Base-by-base conservation (phyloP, 116 monocot genomes). In the Cymodocea nodosa region DNA sequence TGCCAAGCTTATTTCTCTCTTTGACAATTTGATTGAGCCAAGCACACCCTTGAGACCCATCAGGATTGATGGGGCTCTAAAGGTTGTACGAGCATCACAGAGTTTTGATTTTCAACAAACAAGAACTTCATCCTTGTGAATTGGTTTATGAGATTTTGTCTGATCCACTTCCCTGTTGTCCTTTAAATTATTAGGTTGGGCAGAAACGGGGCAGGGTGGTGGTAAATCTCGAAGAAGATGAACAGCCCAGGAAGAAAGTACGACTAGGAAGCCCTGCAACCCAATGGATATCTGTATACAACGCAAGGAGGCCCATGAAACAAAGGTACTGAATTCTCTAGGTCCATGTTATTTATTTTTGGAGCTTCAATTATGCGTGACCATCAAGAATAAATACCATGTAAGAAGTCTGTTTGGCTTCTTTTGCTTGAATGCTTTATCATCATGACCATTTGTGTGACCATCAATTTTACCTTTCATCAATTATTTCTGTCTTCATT, bases 221-320 rank as follows among this genome's bases (percentile, higher is more conserved):
- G 40, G 84, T 81, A 68, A 90, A 87, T 77, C 81, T 90, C 70
- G 95, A 95, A 75, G 95, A 90, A 76, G 95, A 95, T 59, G 95
- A 90, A 63, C 85, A 87, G 23, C 95, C 85, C 51, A 95, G 76
- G 68, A 95, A 95, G 80, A 95, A 90, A 79, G 79, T 95, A 51
- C 66, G 95, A 58, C 59, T 90, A 53, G 95, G 95, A 52, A 90
- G 75, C 70, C 90, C 95, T 13, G 95, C 95, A 48, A 87, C 85
- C 18, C 90, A 95, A 70, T 95, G 95, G 95, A 90, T 95, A 67
- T 95, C 95, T 63, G 90, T 95, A 60, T 95, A 95, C 63, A 95
- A 95, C 76, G 87, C 87, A 68, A 78, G 90, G 63, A 73, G 81
- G 58, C 90, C 90, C 9, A 95, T 95, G 95, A 95, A 95, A 65